These are phyloP conservation scores for Pythium rishiriense DNA, from an alignment of 352 stramenopile species.

Conservation along the genomic window DNA sequence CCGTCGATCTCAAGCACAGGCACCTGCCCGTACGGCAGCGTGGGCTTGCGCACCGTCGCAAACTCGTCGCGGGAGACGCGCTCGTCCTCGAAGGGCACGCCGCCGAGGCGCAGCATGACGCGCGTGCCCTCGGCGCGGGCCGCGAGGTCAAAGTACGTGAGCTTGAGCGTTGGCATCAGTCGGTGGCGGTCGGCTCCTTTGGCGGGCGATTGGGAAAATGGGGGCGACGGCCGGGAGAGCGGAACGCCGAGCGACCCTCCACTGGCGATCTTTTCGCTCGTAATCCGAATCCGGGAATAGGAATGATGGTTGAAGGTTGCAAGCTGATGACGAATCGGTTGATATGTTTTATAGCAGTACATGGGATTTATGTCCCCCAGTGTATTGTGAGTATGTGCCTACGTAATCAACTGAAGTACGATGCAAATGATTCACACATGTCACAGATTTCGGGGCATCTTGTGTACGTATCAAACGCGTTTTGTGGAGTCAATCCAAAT, in stretches of 20 bases:
- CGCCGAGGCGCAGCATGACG: slow-evolving; percentile 56
- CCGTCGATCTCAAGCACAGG: slow-evolving; percentile 33
- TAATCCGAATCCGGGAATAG: too few species aligned
- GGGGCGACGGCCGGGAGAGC: not conserved
- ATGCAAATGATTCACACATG: not conserved
- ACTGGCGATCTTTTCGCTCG: not conserved
- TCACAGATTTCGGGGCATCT: not conserved
- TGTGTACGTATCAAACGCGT: too few species aligned
- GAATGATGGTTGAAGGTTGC: not conserved
- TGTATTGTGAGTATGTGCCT: not conserved
- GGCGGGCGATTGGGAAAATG: not conserved
- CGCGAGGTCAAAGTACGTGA: slow-evolving; percentile 58
- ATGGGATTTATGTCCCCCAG: not conserved
- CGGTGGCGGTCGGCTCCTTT: not conserved
- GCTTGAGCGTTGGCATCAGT: slow-evolving; percentile 47
- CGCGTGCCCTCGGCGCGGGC: slow-evolving; percentile 48
- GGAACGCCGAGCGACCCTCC: not conserved
- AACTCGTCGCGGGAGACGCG: slow-evolving; percentile 8
- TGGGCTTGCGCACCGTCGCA: slow-evolving; percentile 9
- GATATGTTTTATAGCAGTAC: not conserved
- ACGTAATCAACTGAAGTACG: slow-evolving; percentile 3
- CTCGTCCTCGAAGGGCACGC: slow-evolving; percentile 60
- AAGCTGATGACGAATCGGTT: not conserved
- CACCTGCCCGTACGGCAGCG: slow-evolving; percentile 31
- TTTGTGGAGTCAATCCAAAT: too few species aligned